Evolutionary conservation across 345 rosid genomes (phyloP).

Genomic region (Syzygium oleosum): DNA sequence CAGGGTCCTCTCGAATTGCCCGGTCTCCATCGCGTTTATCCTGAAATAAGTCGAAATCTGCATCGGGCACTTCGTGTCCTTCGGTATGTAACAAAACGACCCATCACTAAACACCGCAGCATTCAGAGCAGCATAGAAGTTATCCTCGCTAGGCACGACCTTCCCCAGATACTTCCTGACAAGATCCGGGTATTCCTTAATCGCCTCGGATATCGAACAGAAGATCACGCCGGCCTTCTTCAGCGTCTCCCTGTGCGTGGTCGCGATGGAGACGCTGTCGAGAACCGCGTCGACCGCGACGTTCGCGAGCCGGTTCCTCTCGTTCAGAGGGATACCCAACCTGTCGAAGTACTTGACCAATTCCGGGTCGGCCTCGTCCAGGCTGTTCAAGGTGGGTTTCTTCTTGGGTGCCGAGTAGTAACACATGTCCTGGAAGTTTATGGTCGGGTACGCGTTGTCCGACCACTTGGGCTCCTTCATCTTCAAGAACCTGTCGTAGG

Average conservation of each 20-base stretch:
- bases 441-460: conserved; percentile 57
- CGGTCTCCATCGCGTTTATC: conserved; percentile 84
- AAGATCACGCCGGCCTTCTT: conserved; percentile 79
- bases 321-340: conserved; percentile 63
- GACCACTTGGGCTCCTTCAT: conserved; percentile 86
- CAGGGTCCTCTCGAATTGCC: conserved; percentile 97
- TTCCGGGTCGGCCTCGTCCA: conserved; percentile 89
- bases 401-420: conserved; percentile 88
- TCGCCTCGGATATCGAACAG: conserved; percentile 85
- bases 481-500: conserved; percentile 63
- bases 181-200: conserved; percentile 67
- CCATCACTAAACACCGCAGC: conserved; percentile 96
- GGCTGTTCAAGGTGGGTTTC: conserved; percentile 69
- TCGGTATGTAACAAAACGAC: conserved; percentile 72
- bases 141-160: conserved; percentile 84
- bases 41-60: conserved; percentile 87
- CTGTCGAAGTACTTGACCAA: conserved; percentile 66
- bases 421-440: conserved; percentile 78
- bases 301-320: conserved; percentile 67
- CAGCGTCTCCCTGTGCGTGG: conserved; percentile 71
- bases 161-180: conserved; percentile 75
- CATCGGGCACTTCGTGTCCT: conserved; percentile 82
- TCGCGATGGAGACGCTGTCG: conserved; percentile 87
- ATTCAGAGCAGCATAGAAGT: conserved; percentile 79
- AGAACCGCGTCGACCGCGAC: conserved; percentile 93